A percentile compares a stretch with the other conserved stretches of the same genome.
Conservation (phyloP, 208 protist genomes). For the Borovskyia barvae region DNA sequence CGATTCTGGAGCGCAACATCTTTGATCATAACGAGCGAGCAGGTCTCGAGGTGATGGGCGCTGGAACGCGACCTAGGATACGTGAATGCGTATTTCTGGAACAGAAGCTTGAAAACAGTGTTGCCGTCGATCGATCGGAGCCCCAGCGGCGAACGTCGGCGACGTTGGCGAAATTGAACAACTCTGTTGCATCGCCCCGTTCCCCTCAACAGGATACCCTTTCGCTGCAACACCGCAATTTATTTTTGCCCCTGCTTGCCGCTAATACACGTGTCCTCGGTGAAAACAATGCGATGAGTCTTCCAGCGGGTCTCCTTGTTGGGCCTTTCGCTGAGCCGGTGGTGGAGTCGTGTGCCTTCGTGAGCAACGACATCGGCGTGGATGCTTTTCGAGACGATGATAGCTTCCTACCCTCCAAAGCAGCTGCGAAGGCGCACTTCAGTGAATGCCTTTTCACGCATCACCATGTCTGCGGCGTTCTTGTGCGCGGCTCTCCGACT, state of each 20-base stretch:
- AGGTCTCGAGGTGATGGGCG: slow-evolving; percentile 69
- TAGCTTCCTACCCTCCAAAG: slow-evolving; percentile 1
- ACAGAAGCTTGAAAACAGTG: slow-evolving; percentile 16
- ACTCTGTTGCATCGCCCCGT: background rate
- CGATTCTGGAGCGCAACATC: slow-evolving; percentile 54
- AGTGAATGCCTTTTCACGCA: slow-evolving; percentile 32
- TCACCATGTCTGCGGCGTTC: slow-evolving; percentile 45
- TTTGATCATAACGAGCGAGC: slow-evolving; percentile 69
- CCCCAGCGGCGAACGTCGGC: background rate
- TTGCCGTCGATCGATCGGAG: too few species aligned
- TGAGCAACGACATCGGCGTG: slow-evolving; percentile 74
- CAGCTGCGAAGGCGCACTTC: slow-evolving; percentile 17
- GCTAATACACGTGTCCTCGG: slow-evolving; percentile 39
- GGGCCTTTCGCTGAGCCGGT: slow-evolving; percentile 33
- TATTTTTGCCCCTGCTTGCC: slow-evolving; percentile 33
- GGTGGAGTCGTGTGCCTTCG: slow-evolving; percentile 54
- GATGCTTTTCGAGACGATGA: slow-evolving; percentile 44
- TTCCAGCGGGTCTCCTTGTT: slow-evolving; percentile 55
- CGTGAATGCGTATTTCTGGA: slow-evolving; percentile 59
- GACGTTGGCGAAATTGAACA: background rate
- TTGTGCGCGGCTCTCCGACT: slow-evolving; percentile 41
- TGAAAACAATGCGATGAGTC: slow-evolving; percentile 18
- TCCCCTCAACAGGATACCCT: slow-evolving; percentile 39
- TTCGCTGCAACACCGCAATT: slow-evolving; percentile 22
- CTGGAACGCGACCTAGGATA: slow-evolving; percentile 39